Evolutionary conservation across 2,329 filamentous ascomycete genomes (phyloP).

Genomic region (Diaporthe citrichinensis): DNA sequence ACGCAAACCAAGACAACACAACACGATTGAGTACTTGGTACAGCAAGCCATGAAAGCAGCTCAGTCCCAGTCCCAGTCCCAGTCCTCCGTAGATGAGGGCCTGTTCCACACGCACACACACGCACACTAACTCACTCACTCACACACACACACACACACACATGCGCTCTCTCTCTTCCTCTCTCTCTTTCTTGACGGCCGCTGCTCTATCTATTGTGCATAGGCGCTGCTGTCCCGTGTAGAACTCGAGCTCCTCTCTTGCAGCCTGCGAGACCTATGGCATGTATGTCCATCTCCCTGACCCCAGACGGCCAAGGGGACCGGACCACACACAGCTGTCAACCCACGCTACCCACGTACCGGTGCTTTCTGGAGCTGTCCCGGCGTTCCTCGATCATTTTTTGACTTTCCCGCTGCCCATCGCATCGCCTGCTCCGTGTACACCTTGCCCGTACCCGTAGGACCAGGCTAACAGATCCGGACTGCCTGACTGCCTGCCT

Average conservation of each 20-base stretch:
- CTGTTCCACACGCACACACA: constrained; percentile 6
- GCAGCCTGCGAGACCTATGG: not conserved
- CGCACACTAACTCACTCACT: constrained; percentile 6
- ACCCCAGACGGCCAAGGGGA: constrained; percentile 23
- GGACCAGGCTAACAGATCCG: constrained; percentile 33
- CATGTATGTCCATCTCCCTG: constrained; percentile 13
- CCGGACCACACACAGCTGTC: constrained; percentile 31
- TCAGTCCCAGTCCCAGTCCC: not conserved
- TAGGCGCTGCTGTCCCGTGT: not conserved
- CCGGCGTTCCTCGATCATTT: constrained; percentile 28
- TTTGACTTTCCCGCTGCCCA: constrained; percentile 34
- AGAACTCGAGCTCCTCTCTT: not conserved
- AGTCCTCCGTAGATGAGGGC: constrained; percentile 1
- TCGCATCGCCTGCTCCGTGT: constrained; percentile 20
- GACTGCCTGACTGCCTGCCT: constrained; percentile 33
- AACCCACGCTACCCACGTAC: constrained; percentile 33
- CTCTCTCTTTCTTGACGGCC: not conserved
- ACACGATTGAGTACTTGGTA: not conserved
- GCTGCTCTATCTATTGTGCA: constrained; percentile 23
- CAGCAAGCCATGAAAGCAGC: not conserved
- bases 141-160: not conserved
- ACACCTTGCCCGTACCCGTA: constrained; percentile 18
- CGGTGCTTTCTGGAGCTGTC: constrained; percentile 18
- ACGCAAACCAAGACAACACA: not conserved
- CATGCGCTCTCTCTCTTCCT: constrained; percentile 9